phyloP scores from a whole-genome alignment of 257 asterid species.

The Thymus quinquecostatus region DNA sequence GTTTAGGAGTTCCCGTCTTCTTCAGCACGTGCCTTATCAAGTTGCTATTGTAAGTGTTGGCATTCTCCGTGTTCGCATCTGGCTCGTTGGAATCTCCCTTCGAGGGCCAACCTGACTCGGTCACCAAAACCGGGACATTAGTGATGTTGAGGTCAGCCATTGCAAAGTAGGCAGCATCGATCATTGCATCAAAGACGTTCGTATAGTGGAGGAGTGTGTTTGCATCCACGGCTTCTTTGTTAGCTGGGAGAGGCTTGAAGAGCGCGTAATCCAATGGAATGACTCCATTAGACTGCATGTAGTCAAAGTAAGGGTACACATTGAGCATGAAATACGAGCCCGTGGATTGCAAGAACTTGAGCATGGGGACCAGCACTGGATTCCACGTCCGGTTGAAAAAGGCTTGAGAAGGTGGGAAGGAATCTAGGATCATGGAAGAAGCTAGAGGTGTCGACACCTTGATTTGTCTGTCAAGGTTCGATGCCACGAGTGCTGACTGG shows the following conservation, averaged over 20 bases:
- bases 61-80: slow-evolving; percentile 79
- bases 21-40: slow-evolving; percentile 69
- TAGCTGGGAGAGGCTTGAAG: slow-evolving; percentile 70
- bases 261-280: slow-evolving; percentile 87
- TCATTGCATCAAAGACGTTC: slow-evolving; percentile 84
- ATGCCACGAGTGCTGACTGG: slow-evolving; percentile 81
- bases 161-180: slow-evolving; percentile 90
- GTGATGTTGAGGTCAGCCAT: slow-evolving; percentile 81
- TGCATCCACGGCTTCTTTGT: slow-evolving; percentile 86
- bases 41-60: slow-evolving; percentile 86
- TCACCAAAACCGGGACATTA: slow-evolving; percentile 74
- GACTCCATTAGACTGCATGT: slow-evolving; percentile 68
- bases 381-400: slow-evolving; percentile 71
- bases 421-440: slow-evolving; percentile 72
- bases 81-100: slow-evolving; percentile 77
- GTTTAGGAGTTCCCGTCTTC: slow-evolving; percentile 83
- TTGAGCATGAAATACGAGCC: slow-evolving; percentile 75
- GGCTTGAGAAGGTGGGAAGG: slow-evolving; percentile 82
- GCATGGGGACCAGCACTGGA: slow-evolving; percentile 60
- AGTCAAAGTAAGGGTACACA: slow-evolving; percentile 73
- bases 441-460: slow-evolving; percentile 80
- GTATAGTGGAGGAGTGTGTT: slow-evolving; percentile 85
- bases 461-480: slow-evolving; percentile 68
- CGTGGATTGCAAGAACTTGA: slow-evolving; percentile 69
- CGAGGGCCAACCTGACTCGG: slow-evolving; percentile 96